phyloP scores from a whole-genome alignment of 1,139 yeast species.

The Meyerozyma guilliermondii region DNA sequence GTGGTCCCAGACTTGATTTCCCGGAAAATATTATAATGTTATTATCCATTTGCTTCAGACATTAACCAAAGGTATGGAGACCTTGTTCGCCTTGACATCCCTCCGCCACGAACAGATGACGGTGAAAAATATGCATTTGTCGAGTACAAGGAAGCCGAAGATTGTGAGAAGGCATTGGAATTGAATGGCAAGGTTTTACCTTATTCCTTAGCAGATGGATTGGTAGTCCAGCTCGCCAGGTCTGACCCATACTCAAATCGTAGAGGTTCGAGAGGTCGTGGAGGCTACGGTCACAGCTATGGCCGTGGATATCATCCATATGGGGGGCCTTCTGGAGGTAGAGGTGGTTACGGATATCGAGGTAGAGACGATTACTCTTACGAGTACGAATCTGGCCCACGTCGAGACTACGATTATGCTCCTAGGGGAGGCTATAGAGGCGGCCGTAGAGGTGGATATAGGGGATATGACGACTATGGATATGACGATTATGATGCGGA shows the following conservation, averaged over 20 bases:
- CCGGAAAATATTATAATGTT: slow-evolving; percentile 5
- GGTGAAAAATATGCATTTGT: slow-evolving; percentile 72
- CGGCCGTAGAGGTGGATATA: slow-evolving; percentile 8
- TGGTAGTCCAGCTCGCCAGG: slow-evolving; percentile 56
- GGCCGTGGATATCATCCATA: slow-evolving; percentile 14
- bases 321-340: slow-evolving; percentile 14
- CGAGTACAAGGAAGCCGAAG: slow-evolving; percentile 54
- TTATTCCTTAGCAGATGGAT: slow-evolving; percentile 32
- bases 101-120: slow-evolving; percentile 62
- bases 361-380: slow-evolving; percentile 12
- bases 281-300: slow-evolving; percentile 14
- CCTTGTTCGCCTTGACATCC: slow-evolving; percentile 62
- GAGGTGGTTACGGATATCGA: slow-evolving; percentile 15
- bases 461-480: slow-evolving; percentile 16
- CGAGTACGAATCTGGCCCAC: slow-evolving; percentile 14
- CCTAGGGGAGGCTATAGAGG: slow-evolving; percentile 13
- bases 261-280: slow-evolving; percentile 27
- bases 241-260: slow-evolving; percentile 47
- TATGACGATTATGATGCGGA: slow-evolving; percentile 10
- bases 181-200: slow-evolving; percentile 43
- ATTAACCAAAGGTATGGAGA: slow-evolving; percentile 47
- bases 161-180: slow-evolving; percentile 58
- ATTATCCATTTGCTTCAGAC: slow-evolving; percentile 2
- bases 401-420: slow-evolving; percentile 16
- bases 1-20: slow-evolving; percentile 5